phyloP scores from a whole-genome alignment of 495 filamentous ascomycete species.

The Penicillium soppii region DNA sequence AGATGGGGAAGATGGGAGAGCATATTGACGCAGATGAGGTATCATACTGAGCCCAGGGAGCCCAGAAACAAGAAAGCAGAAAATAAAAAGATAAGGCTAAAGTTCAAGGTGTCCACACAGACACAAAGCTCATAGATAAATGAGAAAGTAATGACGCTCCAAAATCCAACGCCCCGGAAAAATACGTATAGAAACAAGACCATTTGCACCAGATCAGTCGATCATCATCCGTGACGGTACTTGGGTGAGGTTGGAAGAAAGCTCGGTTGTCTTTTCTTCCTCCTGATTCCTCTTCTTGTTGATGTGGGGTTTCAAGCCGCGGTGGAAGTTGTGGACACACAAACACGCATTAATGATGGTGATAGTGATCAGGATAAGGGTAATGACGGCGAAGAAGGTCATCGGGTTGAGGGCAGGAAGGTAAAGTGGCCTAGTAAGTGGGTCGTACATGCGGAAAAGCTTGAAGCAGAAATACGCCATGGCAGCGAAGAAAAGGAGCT shows the following conservation, averaged over 20 bases:
- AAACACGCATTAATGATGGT: constrained; percentile 87
- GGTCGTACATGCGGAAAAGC: constrained; percentile 88
- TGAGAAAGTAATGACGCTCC: constrained; percentile 11
- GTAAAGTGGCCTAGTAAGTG: constrained; percentile 55
- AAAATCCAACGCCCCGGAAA: constrained; percentile 15
- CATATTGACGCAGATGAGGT: constrained; percentile 29
- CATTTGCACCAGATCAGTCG: constrained; percentile 52
- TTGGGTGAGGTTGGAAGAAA: constrained; percentile 50
- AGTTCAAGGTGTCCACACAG: constrained; percentile 20
- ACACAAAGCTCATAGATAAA: constrained; percentile 9
- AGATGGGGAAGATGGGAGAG: background rate
- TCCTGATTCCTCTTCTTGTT: constrained; percentile 56
- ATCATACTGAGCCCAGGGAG: constrained; percentile 32
- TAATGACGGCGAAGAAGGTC: constrained; percentile 92
- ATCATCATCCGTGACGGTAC: constrained; percentile 82
- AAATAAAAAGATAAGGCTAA: constrained; percentile 25
- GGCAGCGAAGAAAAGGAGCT: constrained; percentile 81
- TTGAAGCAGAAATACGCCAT: constrained; percentile 99
- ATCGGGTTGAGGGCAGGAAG: constrained; percentile 71
- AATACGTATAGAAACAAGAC: constrained; percentile 16
- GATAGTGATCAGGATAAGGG: constrained; percentile 78
- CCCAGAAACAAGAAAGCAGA: constrained; percentile 21
- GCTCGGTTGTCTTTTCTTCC: constrained; percentile 76
- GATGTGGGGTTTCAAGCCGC: constrained; percentile 86
- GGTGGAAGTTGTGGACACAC: constrained; percentile 88